Conservation (phyloP, 331 rosid genomes). For the Malus hybrid region DNA sequence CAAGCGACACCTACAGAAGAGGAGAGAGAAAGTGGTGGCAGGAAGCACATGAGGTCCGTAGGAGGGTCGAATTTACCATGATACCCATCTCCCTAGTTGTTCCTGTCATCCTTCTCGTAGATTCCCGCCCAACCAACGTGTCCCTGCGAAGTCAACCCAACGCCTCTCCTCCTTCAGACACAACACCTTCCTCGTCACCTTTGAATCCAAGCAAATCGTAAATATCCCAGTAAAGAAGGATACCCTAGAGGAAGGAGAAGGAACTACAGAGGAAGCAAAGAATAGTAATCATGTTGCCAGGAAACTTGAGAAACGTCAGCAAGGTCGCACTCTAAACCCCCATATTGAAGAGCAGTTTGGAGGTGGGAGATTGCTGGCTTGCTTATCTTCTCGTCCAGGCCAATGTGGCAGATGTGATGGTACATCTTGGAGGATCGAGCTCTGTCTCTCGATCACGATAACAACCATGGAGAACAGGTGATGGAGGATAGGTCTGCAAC, state of each 20-base stretch:
- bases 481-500: no score
- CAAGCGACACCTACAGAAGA: background rate
- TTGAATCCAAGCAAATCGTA: constrained; percentile 18
- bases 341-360: constrained; percentile 40
- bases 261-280: constrained; percentile 26
- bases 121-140: background rate
- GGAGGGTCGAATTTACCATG: background rate
- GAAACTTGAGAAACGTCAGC: constrained; percentile 37
- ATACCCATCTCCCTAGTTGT: constrained; percentile 3
- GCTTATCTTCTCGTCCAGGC: no score
- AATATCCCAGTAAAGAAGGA: background rate
- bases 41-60: constrained; percentile 5
- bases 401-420: no score
- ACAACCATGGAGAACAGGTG: no score
- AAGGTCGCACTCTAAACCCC: constrained; percentile 20
- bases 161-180: background rate
- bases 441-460: no score
- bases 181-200: background rate
- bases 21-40: constrained; percentile 5
- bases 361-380: constrained; percentile 23
- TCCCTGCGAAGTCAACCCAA: background rate
- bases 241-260: constrained; percentile 25
- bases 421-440: no score
- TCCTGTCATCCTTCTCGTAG: background rate
- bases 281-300: constrained; percentile 32